Conservation (phyloP, 441 rosid genomes). For the Mallotus japonicus region DNA sequence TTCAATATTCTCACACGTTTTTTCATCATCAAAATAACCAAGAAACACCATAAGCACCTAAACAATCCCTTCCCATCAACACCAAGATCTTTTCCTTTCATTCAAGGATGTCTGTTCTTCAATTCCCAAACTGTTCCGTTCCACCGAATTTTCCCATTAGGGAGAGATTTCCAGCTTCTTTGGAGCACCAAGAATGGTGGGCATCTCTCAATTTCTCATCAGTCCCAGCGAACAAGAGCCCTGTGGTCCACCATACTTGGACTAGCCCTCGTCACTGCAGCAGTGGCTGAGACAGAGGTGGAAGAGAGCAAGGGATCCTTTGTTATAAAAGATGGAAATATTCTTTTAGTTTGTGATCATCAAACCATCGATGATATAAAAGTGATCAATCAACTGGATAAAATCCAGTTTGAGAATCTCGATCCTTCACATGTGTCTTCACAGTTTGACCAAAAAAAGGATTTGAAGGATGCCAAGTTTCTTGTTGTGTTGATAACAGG, state of each 20-base stretch:
- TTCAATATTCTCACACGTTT: no score
- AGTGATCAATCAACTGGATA: slow-evolving; percentile 28
- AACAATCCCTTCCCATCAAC: slow-evolving; percentile 63
- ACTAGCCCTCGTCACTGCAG: slow-evolving; percentile 55
- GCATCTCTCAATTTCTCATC: slow-evolving; percentile 43
- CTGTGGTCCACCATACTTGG: slow-evolving; percentile 62
- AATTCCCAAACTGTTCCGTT: slow-evolving; percentile 32
- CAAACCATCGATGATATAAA: slow-evolving; percentile 52
- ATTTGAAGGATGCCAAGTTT: slow-evolving; percentile 22
- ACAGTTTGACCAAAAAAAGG: slow-evolving; percentile 24
- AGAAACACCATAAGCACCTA: slow-evolving; percentile 55
- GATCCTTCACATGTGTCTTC: slow-evolving; percentile 19
- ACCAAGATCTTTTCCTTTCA: slow-evolving; percentile 43
- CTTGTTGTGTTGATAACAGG: slow-evolving; percentile 51
- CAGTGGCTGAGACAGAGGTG: slow-evolving; percentile 52
- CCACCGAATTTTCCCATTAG: slow-evolving; percentile 37
- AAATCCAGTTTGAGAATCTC: slow-evolving; percentile 9
- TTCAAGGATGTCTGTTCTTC: slow-evolving; percentile 43
- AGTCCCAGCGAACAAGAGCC: slow-evolving; percentile 39
- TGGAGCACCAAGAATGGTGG: slow-evolving; percentile 51
- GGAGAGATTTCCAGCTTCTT: slow-evolving; percentile 49
- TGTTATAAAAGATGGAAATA: slow-evolving; percentile 35
- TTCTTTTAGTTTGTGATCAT: slow-evolving; percentile 42
- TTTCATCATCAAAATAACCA: slow-evolving; percentile 50
- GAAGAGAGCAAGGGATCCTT: slow-evolving; percentile 76